phyloP scores from a whole-genome alignment of 306 rosid genomes.

The Prunus persica region Prunus_persica_NCBIv2 NC_034015.1:13013501-13014000 shows the following conservation, averaged over 20 bases:
- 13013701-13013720: background rate
- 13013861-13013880: background rate
- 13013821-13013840: background rate
- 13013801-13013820: background rate
- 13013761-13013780: background rate
- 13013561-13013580: background rate
- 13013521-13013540: background rate
- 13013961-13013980: too few relatives aligned
- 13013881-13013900: background rate
- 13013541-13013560: background rate
- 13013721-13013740: background rate
- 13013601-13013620: background rate
- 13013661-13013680: background rate
- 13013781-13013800: background rate
- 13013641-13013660: background rate
- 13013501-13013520: slow-evolving; percentile 19
- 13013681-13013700: background rate
- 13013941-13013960: too few relatives aligned
- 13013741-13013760: background rate
- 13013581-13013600: background rate
- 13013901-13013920: background rate
- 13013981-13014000: too few relatives aligned
- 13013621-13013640: background rate
- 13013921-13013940: background rate
- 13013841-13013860: background rate